These are phyloP conservation scores for Cokeromyces recurvatus DNA, from an alignment of 371 early-diverging fungal genomes.

Conservation along the genomic window DNA sequence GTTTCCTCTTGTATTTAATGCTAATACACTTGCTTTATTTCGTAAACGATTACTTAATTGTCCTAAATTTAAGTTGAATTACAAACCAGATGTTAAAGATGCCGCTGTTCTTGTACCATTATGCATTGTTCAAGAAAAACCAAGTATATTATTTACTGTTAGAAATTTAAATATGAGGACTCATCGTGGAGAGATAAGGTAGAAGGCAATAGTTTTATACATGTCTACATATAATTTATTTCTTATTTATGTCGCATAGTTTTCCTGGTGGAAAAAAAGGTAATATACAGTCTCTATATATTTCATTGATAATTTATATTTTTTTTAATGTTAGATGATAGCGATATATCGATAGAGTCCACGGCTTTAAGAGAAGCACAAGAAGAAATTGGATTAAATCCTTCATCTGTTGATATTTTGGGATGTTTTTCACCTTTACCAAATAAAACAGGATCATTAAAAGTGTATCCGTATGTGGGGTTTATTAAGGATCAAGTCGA, in stretches of 20 bases:
- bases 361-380: conserved; percentile 82
- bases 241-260: conserved; percentile 23
- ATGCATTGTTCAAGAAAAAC: conserved; percentile 56
- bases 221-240: background rate
- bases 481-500: conserved; percentile 42
- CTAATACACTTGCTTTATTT: conserved; percentile 25
- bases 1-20: too few relatives aligned
- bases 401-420: conserved; percentile 52
- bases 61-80: conserved; percentile 32
- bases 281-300: conserved; percentile 6
- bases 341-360: conserved; percentile 48
- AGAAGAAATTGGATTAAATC: conserved; percentile 75
- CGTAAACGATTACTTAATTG: conserved; percentile 33
- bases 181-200: conserved; percentile 82
- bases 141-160: conserved; percentile 79
- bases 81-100: conserved; percentile 28
- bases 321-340: conserved; percentile 35
- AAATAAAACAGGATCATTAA: conserved; percentile 54
- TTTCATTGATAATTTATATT: background rate
- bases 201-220: too few relatives aligned
- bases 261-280: conserved; percentile 79
- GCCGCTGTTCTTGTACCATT: conserved; percentile 59
- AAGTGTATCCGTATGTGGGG: conserved; percentile 76
- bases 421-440: conserved; percentile 68
- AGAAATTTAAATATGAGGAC: conserved; percentile 63